phyloP scores from a whole-genome alignment of 768 basidiomycete genomes.

The Pisolithus albus region DNA sequence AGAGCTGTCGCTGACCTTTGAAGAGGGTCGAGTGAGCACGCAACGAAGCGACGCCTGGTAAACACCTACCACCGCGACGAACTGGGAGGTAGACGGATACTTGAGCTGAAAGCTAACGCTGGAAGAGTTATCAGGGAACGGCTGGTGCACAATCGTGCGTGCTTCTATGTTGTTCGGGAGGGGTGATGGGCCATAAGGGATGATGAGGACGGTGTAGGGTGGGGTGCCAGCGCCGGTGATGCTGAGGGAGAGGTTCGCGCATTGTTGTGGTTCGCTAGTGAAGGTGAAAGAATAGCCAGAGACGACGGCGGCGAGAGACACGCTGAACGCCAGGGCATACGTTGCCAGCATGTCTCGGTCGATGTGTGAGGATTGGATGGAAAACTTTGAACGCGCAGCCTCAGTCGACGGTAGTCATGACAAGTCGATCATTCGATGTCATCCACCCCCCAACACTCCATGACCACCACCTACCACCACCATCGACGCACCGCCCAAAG shows the following conservation, averaged over 20 bases:
- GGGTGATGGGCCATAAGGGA: conserved; percentile 62
- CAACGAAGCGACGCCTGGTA: not conserved
- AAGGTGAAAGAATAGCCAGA: conserved; percentile 39
- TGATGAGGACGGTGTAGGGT: conserved; percentile 60
- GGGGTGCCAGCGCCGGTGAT: conserved; percentile 56
- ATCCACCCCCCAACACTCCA: not conserved
- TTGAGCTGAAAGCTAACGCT: conserved; percentile 49
- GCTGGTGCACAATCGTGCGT: conserved; percentile 48
- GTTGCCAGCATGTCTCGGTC: not conserved
- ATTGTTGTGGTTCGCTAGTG: conserved; percentile 52
- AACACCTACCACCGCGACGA: conserved; percentile 68
- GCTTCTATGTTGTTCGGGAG: conserved; percentile 58
- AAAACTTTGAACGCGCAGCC: too few relatives aligned
- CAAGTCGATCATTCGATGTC: not conserved
- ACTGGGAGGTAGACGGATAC: conserved; percentile 62
- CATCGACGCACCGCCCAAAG: conserved; percentile 52
- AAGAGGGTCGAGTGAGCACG: not conserved
- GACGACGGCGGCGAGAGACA: conserved; percentile 21
- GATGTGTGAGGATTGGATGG: not conserved
- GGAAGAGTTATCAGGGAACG: conserved; percentile 38
- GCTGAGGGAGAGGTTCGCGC: conserved; percentile 53
- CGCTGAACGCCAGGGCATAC: not conserved
- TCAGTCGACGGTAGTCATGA: not conserved
- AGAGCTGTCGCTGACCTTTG: conserved; percentile 50
- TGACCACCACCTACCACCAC: conserved; percentile 28